Evolutionary conservation across 1,284 basidiomycete genomes (phyloP), one percentile per base, ranked within the genome.

Genomic region (Puccinia polysora): DNA sequence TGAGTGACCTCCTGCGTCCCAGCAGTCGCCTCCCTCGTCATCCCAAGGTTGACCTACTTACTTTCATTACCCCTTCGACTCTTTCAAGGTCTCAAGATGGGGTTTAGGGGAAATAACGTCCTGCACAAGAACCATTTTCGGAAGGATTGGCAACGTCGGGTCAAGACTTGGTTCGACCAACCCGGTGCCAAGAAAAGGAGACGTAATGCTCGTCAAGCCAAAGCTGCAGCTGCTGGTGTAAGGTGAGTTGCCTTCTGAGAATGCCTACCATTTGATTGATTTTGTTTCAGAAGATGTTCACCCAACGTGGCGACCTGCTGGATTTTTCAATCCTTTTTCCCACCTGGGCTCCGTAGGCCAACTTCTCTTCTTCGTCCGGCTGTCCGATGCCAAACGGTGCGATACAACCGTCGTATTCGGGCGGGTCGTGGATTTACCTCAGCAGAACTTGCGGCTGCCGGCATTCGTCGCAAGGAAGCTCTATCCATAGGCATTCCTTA

Each of bases 131-230:
- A 94, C 84, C 93, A 97, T 82, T 97, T 97, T 88, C 91, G 88
- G 84, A 98, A 98, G 88, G 92, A 96, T 83, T 96, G 92, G 92
- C 81, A 82, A 78, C 76, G 87, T 80, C 88, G 88, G 78, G 91
- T 95, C 79, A 89, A 89, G 83, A 95, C 90, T 81, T 94, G 94
- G 95, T 97, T 98, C 82, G 91, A 97, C 86, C 96, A 98, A 84
- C 92, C 95, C 76, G 96, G 94, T 74, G 89, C 90, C 82, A 98
- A 98, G 85, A 90, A 95, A 83, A 89, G 91, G 81, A 87, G 96
- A 81, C 90, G 96, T 81, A 88, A 85, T 75, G 92, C 94, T 65
- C 91, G 96, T 82, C 88, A 91, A 83, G 84, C 86, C 79, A 97
- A 97, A 85, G 92, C 93, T 74, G 87, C 93, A 70, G 83, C 86